These are phyloP conservation scores for Murraya paniculata DNA, from an alignment of 345 rosid genomes.

Conservation along the genomic window DNA sequence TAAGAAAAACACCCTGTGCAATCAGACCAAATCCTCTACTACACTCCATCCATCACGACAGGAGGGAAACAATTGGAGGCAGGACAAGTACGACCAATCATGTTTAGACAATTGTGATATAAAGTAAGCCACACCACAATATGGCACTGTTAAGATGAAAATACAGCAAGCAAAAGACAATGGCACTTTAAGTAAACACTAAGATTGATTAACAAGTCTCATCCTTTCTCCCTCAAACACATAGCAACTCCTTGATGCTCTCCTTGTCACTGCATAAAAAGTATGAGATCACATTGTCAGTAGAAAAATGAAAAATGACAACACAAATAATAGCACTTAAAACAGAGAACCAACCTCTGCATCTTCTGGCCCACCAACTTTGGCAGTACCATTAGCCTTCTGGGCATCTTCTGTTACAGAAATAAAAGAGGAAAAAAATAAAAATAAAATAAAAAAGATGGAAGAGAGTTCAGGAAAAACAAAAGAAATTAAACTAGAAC, in stretches of 20 bases:
- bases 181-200: neutral
- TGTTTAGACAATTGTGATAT: neutral
- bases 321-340: neutral
- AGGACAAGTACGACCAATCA: slow-evolving; percentile 6
- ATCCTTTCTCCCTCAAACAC: slow-evolving; percentile 8
- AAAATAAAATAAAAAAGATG: neutral
- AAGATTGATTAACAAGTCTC: slow-evolving; percentile 1
- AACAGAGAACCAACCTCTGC: slow-evolving; percentile 19
- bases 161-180: neutral
- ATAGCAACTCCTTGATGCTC: neutral
- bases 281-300: neutral
- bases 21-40: slow-evolving; percentile 4
- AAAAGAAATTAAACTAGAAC: neutral
- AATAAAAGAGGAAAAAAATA: slow-evolving; percentile 5
- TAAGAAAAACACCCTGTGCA: neutral
- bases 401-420: slow-evolving; percentile 28
- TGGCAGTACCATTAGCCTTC: slow-evolving; percentile 27
- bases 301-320: neutral
- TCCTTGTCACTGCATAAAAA: slow-evolving; percentile 11
- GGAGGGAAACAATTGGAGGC: neutral
- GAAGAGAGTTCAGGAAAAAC: neutral
- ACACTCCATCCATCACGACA: slow-evolving; percentile 1
- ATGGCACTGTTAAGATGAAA: neutral
- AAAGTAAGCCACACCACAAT: slow-evolving; percentile 14
- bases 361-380: slow-evolving; percentile 23